Percentiles rank a stretch among this genome's conserved stretches.
Evolutionary conservation across 2,329 filamentous ascomycete species (phyloP).

Genomic region (Ceratocystis cubensis): DNA sequence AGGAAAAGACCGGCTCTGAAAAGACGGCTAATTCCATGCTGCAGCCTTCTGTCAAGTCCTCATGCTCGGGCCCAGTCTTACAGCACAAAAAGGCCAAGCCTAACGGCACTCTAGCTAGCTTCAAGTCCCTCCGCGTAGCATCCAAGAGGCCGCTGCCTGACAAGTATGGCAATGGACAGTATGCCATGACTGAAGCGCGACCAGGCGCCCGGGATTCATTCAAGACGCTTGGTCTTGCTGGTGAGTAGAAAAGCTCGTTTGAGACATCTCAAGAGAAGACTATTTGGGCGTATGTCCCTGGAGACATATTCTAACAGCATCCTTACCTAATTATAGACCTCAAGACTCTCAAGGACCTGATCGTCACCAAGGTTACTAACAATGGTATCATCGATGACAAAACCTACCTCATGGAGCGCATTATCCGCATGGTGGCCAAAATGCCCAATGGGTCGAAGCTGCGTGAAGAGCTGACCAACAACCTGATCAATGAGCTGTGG

Average conservation of each 20-base stretch:
- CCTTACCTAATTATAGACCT: constrained; percentile 36
- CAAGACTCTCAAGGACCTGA: constrained; percentile 47
- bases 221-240: constrained; percentile 38
- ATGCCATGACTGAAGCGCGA: constrained; percentile 36
- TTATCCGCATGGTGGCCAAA: constrained; percentile 56
- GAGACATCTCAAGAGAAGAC: too few species aligned
- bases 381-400: constrained; percentile 57
- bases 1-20: background rate
- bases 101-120: constrained; percentile 4
- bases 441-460: constrained; percentile 50
- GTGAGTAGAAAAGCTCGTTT: constrained; percentile 25
- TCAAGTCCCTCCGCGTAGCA: constrained; percentile 32
- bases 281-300: too few species aligned
- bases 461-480: constrained; percentile 50
- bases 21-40: background rate
- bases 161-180: constrained; percentile 51
- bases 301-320: constrained; percentile 18
- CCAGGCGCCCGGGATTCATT: constrained; percentile 45
- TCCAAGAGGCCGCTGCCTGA: constrained; percentile 51
- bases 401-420: constrained; percentile 62
- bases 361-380: constrained; percentile 51
- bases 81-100: constrained; percentile 12
- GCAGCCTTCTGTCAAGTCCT: background rate
- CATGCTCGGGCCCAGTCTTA: background rate
- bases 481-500: constrained; percentile 59